phyloP scores from a whole-genome alignment of 2,329 filamentous ascomycete genomes.

The Chrysosporium queenslandicum region DNA sequence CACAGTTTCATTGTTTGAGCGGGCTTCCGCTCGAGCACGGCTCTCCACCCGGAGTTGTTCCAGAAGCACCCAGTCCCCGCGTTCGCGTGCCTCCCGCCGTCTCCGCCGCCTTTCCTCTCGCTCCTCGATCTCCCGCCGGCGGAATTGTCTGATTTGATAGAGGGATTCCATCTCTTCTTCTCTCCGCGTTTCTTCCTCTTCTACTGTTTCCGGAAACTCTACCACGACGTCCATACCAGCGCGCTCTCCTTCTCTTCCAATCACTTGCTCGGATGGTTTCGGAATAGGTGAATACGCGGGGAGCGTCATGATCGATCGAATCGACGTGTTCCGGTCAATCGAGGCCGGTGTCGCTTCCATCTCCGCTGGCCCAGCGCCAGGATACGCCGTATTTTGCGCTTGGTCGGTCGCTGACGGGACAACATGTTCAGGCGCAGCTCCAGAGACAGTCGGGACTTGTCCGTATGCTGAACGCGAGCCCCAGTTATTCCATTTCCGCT shows the following conservation, averaged over 20 bases:
- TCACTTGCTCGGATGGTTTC: constrained; percentile 65
- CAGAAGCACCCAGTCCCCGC: constrained; percentile 61
- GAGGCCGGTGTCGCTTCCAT: neutral
- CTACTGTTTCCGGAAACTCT: constrained; percentile 68
- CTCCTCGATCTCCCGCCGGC: constrained; percentile 64
- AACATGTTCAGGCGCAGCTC: constrained; percentile 1
- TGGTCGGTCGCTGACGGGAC: constrained; percentile 14
- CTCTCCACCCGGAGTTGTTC: constrained; percentile 51
- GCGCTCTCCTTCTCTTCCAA: constrained; percentile 82
- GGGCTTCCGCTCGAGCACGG: constrained; percentile 42
- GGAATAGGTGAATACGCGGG: constrained; percentile 71
- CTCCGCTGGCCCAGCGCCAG: neutral
- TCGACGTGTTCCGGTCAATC: constrained; percentile 72
- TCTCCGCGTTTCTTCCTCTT: constrained; percentile 66
- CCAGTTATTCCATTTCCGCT: constrained; percentile 45
- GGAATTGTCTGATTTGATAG: constrained; percentile 75
- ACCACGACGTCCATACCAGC: constrained; percentile 85
- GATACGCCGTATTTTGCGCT: constrained; percentile 18
- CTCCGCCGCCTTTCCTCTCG: constrained; percentile 64
- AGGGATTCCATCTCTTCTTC: constrained; percentile 88
- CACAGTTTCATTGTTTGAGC: constrained; percentile 29
- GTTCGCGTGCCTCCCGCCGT: constrained; percentile 59
- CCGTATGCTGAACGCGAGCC: constrained; percentile 35
- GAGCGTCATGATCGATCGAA: constrained; percentile 89
- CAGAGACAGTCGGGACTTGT: constrained; percentile 26